Evolutionary conservation across 352 stramenopile species (phyloP).

Genomic region (Pythium phragmitis): DNA sequence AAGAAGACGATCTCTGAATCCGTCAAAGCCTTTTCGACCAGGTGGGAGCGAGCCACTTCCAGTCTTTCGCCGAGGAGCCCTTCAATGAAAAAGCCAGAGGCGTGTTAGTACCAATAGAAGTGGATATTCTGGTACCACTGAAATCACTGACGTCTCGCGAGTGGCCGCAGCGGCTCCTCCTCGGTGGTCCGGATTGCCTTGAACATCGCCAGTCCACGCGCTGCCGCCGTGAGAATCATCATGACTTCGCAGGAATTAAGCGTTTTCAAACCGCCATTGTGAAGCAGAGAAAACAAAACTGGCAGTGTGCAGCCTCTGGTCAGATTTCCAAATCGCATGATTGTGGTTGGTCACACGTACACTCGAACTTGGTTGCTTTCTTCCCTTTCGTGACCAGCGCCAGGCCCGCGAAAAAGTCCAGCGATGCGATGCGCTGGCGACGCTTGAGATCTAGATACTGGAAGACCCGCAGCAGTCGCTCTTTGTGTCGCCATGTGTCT

Average conservation of each 20-base stretch:
- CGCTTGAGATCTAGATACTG: conserved; percentile 32
- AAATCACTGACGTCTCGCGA: conserved; percentile 42
- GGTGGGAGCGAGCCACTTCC: conserved; percentile 39
- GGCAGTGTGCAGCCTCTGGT: neutral
- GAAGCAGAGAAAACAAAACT: conserved; percentile 64
- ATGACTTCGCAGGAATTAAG: conserved; percentile 62
- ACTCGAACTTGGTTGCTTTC: conserved; percentile 65
- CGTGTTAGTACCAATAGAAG: neutral
- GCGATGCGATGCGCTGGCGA: conserved; percentile 30
- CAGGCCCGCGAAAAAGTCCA: conserved; percentile 68
- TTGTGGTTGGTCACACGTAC: conserved; percentile 25
- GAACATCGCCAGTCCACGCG: conserved; percentile 54
- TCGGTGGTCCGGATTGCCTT: conserved; percentile 30
- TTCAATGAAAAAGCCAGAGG: conserved; percentile 6
- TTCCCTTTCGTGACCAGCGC: conserved; percentile 60
- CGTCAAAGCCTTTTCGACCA: conserved; percentile 59
- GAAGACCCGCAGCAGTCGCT: conserved; percentile 48
- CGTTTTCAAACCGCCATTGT: conserved; percentile 56
- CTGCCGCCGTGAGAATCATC: conserved; percentile 51
- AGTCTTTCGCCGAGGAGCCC: conserved; percentile 46
- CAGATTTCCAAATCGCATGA: neutral
- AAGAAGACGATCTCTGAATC: conserved; percentile 75
- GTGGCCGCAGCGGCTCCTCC: conserved; percentile 16
- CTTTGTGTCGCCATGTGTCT: conserved; percentile 30
- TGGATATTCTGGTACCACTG: neutral